Percentiles rank a stretch among this genome's conserved stretches.
Evolutionary conservation across 805 yeast genomes (phyloP).

Genomic region (Metschnikowia vanudenii): DNA sequence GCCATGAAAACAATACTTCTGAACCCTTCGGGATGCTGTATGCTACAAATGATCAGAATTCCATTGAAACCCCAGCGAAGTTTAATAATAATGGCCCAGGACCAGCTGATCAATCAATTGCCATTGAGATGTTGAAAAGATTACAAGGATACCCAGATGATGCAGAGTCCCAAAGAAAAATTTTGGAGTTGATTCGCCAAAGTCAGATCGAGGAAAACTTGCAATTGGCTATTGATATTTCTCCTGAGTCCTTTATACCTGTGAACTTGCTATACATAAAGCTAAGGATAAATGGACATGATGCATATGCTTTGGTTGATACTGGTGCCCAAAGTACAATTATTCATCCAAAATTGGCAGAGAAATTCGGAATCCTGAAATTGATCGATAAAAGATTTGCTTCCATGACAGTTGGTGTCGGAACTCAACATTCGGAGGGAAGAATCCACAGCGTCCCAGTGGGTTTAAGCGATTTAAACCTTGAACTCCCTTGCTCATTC

Average conservation of each 20-base stretch:
- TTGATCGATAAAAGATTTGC: slow-evolving; percentile 75
- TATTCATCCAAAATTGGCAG: slow-evolving; percentile 75
- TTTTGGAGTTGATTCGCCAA: slow-evolving; percentile 61
- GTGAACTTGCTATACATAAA: slow-evolving; percentile 84
- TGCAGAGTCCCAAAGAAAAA: slow-evolving; percentile 63
- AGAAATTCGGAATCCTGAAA: slow-evolving; percentile 63
- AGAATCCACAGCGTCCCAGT: slow-evolving; percentile 87
- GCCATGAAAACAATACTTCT: background rate
- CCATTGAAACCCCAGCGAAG: background rate
- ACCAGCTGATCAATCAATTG: background rate
- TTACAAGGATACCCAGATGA: slow-evolving; percentile 23
- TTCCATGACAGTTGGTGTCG: slow-evolving; percentile 91
- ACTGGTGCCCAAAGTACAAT: slow-evolving; percentile 94
- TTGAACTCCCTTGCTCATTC: slow-evolving; percentile 43
- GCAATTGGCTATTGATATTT: slow-evolving; percentile 74
- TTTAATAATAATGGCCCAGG: background rate
- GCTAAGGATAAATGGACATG: slow-evolving; percentile 73
- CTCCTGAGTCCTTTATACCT: slow-evolving; percentile 85
- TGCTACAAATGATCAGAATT: background rate
- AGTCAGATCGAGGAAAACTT: slow-evolving; percentile 78
- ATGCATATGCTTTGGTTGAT: slow-evolving; percentile 91
- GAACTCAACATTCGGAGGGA: slow-evolving; percentile 74
- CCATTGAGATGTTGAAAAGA: background rate
- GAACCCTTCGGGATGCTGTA: background rate
- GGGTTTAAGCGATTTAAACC: slow-evolving; percentile 56